Evolutionary conservation across 2,329 filamentous ascomycete species (phyloP).

Genomic region (Scopulariopsis brevicaulis): DNA sequence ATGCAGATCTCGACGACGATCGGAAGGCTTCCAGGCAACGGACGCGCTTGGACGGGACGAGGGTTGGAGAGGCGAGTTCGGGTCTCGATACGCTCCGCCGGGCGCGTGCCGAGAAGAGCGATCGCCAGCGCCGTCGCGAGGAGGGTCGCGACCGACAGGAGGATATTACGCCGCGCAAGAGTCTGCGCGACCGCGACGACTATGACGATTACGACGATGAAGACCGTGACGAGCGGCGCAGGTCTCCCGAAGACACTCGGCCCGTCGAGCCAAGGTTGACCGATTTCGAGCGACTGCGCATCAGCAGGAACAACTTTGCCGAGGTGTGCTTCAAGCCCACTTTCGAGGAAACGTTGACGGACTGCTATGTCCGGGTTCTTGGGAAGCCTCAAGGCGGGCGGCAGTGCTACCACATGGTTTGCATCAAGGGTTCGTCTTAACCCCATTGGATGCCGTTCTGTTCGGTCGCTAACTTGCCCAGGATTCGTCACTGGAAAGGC

Average conservation of each 20-base stretch:
- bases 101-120: constrained; percentile 52
- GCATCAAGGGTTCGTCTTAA: constrained; percentile 61
- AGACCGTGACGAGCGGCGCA: constrained; percentile 62
- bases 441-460: neutral
- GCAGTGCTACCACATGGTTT: constrained; percentile 76
- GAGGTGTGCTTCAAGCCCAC: constrained; percentile 89
- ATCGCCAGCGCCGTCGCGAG: constrained; percentile 50
- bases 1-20: constrained; percentile 67
- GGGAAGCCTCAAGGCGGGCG: constrained; percentile 62
- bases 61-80: constrained; percentile 12
- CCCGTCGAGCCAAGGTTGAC: constrained; percentile 49
- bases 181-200: constrained; percentile 15
- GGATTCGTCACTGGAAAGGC: constrained; percentile 69
- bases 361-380: constrained; percentile 77
- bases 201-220: constrained; percentile 52
- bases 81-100: constrained; percentile 58
- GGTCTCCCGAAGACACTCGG: constrained; percentile 46
- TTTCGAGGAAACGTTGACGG: constrained; percentile 70
- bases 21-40: constrained; percentile 57
- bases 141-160: constrained; percentile 40
- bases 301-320: constrained; percentile 78
- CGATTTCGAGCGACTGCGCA: constrained; percentile 75
- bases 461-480: constrained; percentile 20
- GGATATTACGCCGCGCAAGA: constrained; percentile 25
- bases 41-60: constrained; percentile 26